phyloP scores from a whole-genome alignment of 495 filamentous ascomycete species.

The Aspergillus cavernicola region DNA sequence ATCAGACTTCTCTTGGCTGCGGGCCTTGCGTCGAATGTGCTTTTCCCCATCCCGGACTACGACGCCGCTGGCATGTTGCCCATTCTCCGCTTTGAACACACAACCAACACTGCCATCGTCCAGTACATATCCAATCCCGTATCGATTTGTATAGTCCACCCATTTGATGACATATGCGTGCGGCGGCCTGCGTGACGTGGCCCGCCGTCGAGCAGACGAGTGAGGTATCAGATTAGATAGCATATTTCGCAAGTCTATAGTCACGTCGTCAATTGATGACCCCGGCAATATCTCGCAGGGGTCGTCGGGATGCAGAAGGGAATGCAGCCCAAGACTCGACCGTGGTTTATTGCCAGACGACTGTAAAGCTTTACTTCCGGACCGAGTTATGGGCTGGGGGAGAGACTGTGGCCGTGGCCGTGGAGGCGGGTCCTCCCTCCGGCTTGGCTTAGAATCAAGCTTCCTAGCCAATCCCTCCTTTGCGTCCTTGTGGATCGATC shows the following conservation, averaged over 20 bases:
- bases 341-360: constrained; percentile 30
- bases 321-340: constrained; percentile 37
- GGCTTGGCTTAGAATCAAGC: not conserved
- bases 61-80: constrained; percentile 60
- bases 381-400: constrained; percentile 22
- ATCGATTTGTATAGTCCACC: constrained; percentile 94
- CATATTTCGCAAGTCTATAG: constrained; percentile 40
- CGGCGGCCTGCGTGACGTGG: constrained; percentile 29
- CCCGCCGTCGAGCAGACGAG: constrained; percentile 33
- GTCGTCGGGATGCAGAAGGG: constrained; percentile 39
- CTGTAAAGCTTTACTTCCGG: constrained; percentile 31
- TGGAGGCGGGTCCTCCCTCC: constrained; percentile 10
- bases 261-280: constrained; percentile 40
- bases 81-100: constrained; percentile 64
- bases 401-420: constrained; percentile 12
- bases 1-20: constrained; percentile 54
- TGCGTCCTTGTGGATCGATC: constrained; percentile 6
- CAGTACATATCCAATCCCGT: constrained; percentile 80
- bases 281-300: constrained; percentile 33
- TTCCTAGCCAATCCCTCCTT: not conserved
- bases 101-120: constrained; percentile 82
- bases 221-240: constrained; percentile 36
- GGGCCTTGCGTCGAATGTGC: constrained; percentile 45
- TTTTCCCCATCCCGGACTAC: constrained; percentile 61
- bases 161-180: constrained; percentile 72